Base-by-base conservation (phyloP, 2,329 filamentous ascomycete species). In the Cadophora sp. region DNA sequence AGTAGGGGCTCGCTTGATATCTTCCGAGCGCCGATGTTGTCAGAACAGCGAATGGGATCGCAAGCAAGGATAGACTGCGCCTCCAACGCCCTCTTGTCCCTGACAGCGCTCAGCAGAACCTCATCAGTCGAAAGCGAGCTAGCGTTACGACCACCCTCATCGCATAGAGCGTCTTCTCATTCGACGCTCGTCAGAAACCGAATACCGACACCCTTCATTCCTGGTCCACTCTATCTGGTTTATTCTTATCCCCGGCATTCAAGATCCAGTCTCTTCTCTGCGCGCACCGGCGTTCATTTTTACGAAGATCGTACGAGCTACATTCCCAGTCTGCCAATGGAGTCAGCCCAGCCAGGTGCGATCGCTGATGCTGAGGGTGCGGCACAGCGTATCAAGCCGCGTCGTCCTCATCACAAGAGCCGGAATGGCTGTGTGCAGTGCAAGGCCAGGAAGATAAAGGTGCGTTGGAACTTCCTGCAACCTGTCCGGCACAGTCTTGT, bases 361-460 rank as follows among this genome's bases (percentile, higher is more conserved):
- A 22, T 16, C 24, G 53, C 53, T 56, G 27, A 19, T 58, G 53
- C 31, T 66, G 56, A 56, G 19, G 24, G 40, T 19, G 40, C 56
- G 27, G 26, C 56, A 29, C 43, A 63, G 55, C 65, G 55, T 19
- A 65, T 48, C 5, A 75, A 75, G 66, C 70, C 76, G n/a, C 65
- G 77, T 56, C 69, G 76, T 11, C 75, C 76, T 24, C 78, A 79
- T 73, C 75, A 77, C 46, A 79, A 79, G 68, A 78, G 76, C 34
- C 71, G 78, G 14, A 75, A 71, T 11, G 78, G 78, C 12, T 79
- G 78, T 64, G 40, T 72, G 11, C 76, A 79, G 66, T 79, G 77
- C 67, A 79, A 79, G 65, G 68, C 74, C 68, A 66, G 77, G 46
- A 79, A 78, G 66, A 73, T 79, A 66, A 79, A 79, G 76, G 77